Percentiles rank a stretch among this genome's conserved stretches.
phyloP scores from a whole-genome alignment of 352 stramenopile genomes.

The Hyphochytrium catenoides region DNA sequence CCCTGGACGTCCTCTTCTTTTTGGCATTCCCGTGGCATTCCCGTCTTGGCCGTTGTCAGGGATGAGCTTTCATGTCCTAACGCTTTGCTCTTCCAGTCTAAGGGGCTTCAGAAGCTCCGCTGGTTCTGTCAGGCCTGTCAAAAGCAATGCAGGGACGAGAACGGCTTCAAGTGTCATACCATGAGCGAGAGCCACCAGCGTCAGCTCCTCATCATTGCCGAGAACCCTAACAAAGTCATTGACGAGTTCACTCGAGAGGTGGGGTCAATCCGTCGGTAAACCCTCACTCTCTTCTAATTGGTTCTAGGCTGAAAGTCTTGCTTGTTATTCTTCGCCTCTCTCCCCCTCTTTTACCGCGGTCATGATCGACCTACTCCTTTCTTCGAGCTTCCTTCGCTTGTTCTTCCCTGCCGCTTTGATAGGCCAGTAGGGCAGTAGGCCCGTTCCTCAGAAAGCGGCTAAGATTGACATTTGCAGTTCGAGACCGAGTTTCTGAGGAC shows the following conservation, averaged over 20 bases:
- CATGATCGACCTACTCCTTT: constrained; percentile 23
- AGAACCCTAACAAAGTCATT: constrained; percentile 83
- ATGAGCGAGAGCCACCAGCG: constrained; percentile 89
- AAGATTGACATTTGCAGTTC: constrained; percentile 71
- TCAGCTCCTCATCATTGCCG: constrained; percentile 94
- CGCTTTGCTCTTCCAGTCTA: constrained; percentile 24
- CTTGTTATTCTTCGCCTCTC: not conserved
- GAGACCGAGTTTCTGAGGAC: constrained; percentile 85
- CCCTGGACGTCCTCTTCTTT: not conserved
- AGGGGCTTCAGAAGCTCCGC: constrained; percentile 92
- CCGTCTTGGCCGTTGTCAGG: not conserved
- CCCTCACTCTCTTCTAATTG: constrained; percentile 2
- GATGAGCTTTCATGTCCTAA: not conserved
- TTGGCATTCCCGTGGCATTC: not conserved
- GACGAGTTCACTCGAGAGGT: constrained; percentile 55
- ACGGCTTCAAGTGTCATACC: constrained; percentile 98
- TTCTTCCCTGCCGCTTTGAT: too few species aligned
- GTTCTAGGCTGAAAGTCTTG: constrained; percentile 3
- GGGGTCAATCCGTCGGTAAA: not conserved
- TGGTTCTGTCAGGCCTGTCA: constrained; percentile 98
- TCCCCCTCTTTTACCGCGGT: constrained; percentile 1
- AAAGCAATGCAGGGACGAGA: constrained; percentile 99
- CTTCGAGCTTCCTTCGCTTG: too few species aligned
- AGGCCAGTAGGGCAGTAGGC: too few species aligned
- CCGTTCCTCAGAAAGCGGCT: too few species aligned